Conservation (phyloP, 148 eudicot species). For the Euryodendron excelsum region DNA sequence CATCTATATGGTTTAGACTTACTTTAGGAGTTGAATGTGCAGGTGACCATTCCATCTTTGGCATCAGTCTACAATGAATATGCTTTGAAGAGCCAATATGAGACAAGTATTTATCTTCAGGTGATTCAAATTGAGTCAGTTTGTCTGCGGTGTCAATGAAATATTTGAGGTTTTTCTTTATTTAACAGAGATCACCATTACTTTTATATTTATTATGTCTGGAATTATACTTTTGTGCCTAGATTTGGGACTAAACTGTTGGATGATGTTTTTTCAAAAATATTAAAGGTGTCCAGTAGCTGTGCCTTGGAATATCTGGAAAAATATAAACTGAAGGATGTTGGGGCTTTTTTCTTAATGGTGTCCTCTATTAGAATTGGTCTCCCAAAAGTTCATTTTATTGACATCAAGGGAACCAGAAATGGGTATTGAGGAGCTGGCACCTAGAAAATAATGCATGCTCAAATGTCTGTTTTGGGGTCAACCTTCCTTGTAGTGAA, state of each 20-base stretch:
- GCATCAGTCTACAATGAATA: constrained; percentile 97
- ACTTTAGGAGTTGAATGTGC: constrained; percentile 20
- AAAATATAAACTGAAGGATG: neutral
- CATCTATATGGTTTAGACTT: constrained; percentile 8
- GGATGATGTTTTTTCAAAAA: neutral
- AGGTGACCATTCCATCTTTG: constrained; percentile 92
- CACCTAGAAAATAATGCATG: neutral
- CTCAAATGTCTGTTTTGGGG: neutral
- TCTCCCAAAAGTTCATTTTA: neutral
- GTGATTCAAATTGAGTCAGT: constrained; percentile 29
- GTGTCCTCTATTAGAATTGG: neutral
- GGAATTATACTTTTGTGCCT: neutral
- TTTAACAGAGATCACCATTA: neutral
- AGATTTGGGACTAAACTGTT: neutral
- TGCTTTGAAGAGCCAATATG: constrained; percentile 97
- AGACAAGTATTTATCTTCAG: constrained; percentile 99
- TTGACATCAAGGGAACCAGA: neutral
- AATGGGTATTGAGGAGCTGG: neutral
- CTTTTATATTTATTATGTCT: neutral
- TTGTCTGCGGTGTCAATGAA: neutral
- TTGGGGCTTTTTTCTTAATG: neutral
- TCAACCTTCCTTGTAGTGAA: neutral
- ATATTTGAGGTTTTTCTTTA: neutral
- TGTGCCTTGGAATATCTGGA: neutral
- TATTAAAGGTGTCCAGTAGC: neutral